Percentiles rank a stretch among this genome's conserved stretches.
Conservation (phyloP, 306 rosid species). For the Glycine tomentella region DNA sequence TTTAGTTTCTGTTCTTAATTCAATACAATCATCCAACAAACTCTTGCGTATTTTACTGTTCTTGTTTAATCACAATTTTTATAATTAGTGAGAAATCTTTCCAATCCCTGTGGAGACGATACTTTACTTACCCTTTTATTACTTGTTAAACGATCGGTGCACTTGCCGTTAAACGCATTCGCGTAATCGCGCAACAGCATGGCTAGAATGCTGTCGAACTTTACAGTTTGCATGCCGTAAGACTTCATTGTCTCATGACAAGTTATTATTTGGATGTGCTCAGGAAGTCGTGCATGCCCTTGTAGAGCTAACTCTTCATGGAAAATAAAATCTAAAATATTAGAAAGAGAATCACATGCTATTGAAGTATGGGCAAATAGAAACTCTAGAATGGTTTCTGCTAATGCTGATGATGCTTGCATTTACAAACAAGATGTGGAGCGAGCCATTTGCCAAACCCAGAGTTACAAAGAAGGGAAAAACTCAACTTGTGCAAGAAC, state of each 20-base stretch:
- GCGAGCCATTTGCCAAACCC: slow-evolving; percentile 43
- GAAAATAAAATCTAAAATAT: slow-evolving; percentile 58
- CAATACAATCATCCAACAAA: no score
- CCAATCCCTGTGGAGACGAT: no score
- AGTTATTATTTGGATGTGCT: slow-evolving; percentile 78
- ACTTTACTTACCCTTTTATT: no score
- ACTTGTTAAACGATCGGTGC: no score
- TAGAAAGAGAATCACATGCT: slow-evolving; percentile 67
- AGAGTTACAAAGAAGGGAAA: slow-evolving; percentile 45
- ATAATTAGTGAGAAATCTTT: no score
- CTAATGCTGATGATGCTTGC: slow-evolving; percentile 38
- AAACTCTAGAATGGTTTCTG: slow-evolving; percentile 43
- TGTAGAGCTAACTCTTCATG: slow-evolving; percentile 55
- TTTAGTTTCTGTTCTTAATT: no score
- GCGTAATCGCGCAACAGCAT: no score
- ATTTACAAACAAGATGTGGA: slow-evolving; percentile 44
- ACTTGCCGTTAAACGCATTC: no score
- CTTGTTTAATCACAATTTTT: no score
- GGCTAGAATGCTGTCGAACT: slow-evolving; percentile 93
- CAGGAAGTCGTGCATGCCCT: slow-evolving; percentile 70
- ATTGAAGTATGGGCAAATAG: slow-evolving; percentile 57
- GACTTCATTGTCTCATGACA: slow-evolving; percentile 93
- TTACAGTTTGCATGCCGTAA: slow-evolving; percentile 80
- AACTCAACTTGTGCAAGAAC: slow-evolving; percentile 49
- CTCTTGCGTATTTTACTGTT: no score